phyloP scores from a whole-genome alignment of 2,329 filamentous ascomycete genomes.

The Phoma sp. region DNA sequence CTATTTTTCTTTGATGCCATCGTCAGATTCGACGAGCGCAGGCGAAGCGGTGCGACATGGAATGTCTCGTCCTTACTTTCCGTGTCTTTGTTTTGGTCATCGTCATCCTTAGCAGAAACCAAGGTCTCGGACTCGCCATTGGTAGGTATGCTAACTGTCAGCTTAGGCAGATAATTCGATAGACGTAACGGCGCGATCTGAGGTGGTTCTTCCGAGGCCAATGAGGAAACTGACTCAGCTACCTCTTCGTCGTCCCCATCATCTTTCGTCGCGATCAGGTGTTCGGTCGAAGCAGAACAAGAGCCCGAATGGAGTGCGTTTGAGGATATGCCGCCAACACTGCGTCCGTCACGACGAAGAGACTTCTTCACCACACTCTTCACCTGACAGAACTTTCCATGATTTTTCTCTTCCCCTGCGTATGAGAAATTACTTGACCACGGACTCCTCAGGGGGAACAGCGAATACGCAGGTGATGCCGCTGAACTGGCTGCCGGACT shows the following conservation, averaged over 20 bases:
- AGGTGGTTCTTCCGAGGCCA: neutral
- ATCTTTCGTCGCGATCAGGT: neutral
- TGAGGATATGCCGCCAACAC: neutral
- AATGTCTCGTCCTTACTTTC: neutral
- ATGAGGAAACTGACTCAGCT: neutral
- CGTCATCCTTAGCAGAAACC: neutral
- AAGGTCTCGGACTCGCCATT: neutral
- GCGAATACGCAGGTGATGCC: neutral
- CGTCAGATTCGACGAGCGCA: neutral
- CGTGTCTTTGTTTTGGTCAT: neutral
- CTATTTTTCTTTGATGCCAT: neutral
- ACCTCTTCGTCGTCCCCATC: neutral
- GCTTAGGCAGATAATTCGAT: conserved; percentile 1
- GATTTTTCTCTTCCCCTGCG: neutral
- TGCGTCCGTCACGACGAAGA: neutral
- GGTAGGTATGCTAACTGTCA: neutral
- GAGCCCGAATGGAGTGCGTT: neutral
- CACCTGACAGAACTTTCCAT: neutral
- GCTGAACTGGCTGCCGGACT: neutral
- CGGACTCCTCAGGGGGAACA: neutral
- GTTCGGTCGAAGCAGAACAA: neutral
- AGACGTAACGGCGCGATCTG: neutral
- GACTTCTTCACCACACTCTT: neutral
- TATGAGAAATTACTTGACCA: neutral
- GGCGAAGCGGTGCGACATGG: neutral